Percentiles rank a stretch among this genome's conserved stretches.
Conservation (phyloP, 139 green algal genomes). For the Ettlia oleoabundans region DNA sequence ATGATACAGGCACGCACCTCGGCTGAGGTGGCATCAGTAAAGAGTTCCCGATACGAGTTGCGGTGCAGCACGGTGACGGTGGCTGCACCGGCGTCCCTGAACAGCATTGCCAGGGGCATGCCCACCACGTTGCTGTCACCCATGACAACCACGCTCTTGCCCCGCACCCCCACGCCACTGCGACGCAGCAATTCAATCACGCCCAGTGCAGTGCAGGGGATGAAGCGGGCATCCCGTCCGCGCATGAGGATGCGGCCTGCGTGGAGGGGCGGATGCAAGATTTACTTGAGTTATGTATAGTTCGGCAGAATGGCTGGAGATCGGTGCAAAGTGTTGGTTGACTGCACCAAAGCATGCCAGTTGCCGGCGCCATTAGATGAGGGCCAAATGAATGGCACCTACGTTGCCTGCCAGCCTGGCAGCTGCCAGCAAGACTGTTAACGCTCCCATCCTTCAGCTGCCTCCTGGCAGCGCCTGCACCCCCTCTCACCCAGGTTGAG, state of each 20-base stretch:
- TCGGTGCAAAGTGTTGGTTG: too few relatives aligned
- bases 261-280: too few relatives aligned
- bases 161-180: conserved; percentile 56
- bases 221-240: conserved; percentile 54
- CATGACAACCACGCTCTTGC: conserved; percentile 84
- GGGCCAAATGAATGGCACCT: too few relatives aligned
- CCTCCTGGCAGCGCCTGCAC: too few relatives aligned
- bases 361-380: too few relatives aligned
- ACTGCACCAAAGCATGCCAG: too few relatives aligned
- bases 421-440: too few relatives aligned
- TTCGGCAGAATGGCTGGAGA: too few relatives aligned
- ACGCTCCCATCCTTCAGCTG: too few relatives aligned
- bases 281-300: too few relatives aligned
- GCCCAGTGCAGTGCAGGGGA: conserved; percentile 81
- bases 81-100: conserved; percentile 75
- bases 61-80: conserved; percentile 82
- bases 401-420: too few relatives aligned
- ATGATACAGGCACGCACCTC: not conserved
- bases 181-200: conserved; percentile 68
- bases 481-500: conserved; percentile 86
- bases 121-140: conserved; percentile 96
- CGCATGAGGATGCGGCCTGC: conserved; percentile 45
- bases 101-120: conserved; percentile 92
- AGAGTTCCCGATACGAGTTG: conserved; percentile 45
- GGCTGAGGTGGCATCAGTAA: conserved; percentile 28